Percentiles rank a stretch among this genome's conserved stretches.
phyloP scores from a whole-genome alignment of 805 yeast genomes.

The Candida chilensis region DNA sequence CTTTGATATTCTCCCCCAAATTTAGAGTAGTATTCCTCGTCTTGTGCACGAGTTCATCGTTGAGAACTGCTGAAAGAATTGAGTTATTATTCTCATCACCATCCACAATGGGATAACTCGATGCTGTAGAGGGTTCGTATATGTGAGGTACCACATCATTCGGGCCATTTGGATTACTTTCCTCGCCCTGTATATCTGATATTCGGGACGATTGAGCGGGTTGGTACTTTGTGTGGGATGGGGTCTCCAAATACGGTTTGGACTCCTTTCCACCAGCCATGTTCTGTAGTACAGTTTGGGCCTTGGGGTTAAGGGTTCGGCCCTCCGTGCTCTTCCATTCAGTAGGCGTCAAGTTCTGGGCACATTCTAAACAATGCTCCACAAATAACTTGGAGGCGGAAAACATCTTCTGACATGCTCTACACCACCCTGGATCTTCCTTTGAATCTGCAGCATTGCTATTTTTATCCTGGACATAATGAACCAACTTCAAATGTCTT shows the following conservation, averaged over 20 bases:
- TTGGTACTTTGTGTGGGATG: too few relatives aligned
- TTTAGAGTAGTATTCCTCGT: not conserved
- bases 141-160: not conserved
- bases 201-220: not conserved
- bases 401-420: slow-evolving; percentile 53
- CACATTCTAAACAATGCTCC: slow-evolving; percentile 59
- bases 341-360: slow-evolving; percentile 17
- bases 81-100: not conserved
- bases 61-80: not conserved
- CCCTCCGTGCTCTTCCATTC: slow-evolving; percentile 10
- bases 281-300: not conserved
- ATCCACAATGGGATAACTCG: not conserved
- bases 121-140: not conserved
- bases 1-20: not conserved
- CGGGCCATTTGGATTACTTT: not conserved
- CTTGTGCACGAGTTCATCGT: not conserved
- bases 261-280: not conserved
- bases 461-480: slow-evolving; percentile 40
- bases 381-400: slow-evolving; percentile 45
- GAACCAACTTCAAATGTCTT: slow-evolving; percentile 63
- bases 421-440: slow-evolving; percentile 60
- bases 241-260: not conserved
- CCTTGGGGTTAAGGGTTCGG: too few relatives aligned
- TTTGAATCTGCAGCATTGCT: slow-evolving; percentile 13
- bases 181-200: not conserved